Evolutionary conservation across 768 basidiomycete species (phyloP).

Genomic region (Tulasnella sp.): DNA sequence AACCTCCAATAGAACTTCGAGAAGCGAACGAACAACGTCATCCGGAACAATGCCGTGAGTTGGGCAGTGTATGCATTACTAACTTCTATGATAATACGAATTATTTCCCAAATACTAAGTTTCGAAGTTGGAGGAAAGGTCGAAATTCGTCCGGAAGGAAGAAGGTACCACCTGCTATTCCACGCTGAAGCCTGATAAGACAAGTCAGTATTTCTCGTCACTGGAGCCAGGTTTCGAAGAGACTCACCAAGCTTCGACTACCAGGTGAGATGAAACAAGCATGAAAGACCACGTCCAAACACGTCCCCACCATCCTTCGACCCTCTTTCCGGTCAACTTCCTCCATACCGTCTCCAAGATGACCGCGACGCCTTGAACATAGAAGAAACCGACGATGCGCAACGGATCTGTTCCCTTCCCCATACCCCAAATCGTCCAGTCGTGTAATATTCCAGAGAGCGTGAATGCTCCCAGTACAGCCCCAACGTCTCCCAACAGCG

Average conservation of each 20-base stretch:
- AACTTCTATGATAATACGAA: background rate
- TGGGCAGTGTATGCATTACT: background rate
- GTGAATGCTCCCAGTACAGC: slow-evolving; percentile 66
- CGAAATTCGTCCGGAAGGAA: background rate
- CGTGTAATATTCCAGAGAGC: slow-evolving; percentile 71
- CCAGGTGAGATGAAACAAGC: slow-evolving; percentile 48
- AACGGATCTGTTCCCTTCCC: slow-evolving; percentile 48
- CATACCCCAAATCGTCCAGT: slow-evolving; percentile 56
- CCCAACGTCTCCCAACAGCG: slow-evolving; percentile 52
- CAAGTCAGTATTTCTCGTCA: background rate
- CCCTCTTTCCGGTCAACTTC: slow-evolving; percentile 47
- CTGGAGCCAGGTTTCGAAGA: background rate
- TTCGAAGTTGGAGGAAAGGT: background rate
- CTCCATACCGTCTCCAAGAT: slow-evolving; percentile 56
- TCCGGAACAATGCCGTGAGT: background rate
- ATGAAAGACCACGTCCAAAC: slow-evolving; percentile 64
- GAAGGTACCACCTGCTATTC: background rate
- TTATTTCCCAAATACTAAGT: background rate
- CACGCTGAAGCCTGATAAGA: background rate
- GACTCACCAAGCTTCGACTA: slow-evolving; percentile 26
- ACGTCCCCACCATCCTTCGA: slow-evolving; percentile 45
- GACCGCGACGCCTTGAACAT: slow-evolving; percentile 54
- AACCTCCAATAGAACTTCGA: background rate
- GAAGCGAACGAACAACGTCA: background rate
- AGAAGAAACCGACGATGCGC: slow-evolving; percentile 57